These are phyloP conservation scores for Cucurbita maxima DNA, from an alignment of 306 rosid species.

Conservation along the genomic window DNA sequence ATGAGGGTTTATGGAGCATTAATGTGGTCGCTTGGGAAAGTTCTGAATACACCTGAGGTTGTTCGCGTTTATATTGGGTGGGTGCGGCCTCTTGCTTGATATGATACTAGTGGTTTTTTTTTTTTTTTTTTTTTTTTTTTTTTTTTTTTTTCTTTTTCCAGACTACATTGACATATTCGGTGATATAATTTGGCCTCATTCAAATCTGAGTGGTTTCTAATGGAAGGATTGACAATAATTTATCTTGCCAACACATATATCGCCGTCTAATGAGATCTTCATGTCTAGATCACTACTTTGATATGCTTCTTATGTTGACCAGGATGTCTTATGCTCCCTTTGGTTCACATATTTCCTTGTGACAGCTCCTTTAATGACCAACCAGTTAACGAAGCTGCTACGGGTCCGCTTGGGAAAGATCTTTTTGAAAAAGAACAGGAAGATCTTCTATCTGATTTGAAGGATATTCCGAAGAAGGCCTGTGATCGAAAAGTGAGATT, in stretches of 20 bases:
- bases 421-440: conserved; percentile 88
- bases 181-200: not conserved
- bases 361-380: conserved; percentile 89
- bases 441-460: conserved; percentile 74
- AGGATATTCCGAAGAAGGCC: conserved; percentile 87
- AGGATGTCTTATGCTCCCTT: not conserved
- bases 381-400: conserved; percentile 30
- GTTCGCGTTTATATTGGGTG: conserved; percentile 90
- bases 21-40: conserved; percentile 99
- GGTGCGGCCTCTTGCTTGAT: conserved; percentile 34
- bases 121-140: not conserved
- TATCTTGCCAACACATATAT: not conserved
- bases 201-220: not conserved
- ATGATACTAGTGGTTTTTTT: not conserved
- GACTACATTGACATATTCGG: not conserved
- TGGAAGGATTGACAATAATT: not conserved
- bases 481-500: conserved; percentile 81
- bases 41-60: conserved; percentile 83
- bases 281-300: not conserved
- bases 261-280: not conserved
- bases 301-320: not conserved
- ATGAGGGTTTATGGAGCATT: conserved; percentile 97
- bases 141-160: not conserved
- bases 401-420: conserved; percentile 67
- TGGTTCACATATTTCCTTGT: not conserved